phyloP scores from a whole-genome alignment of 2,329 filamentous ascomycete species.

The Aquanectria penicillioides region DNA sequence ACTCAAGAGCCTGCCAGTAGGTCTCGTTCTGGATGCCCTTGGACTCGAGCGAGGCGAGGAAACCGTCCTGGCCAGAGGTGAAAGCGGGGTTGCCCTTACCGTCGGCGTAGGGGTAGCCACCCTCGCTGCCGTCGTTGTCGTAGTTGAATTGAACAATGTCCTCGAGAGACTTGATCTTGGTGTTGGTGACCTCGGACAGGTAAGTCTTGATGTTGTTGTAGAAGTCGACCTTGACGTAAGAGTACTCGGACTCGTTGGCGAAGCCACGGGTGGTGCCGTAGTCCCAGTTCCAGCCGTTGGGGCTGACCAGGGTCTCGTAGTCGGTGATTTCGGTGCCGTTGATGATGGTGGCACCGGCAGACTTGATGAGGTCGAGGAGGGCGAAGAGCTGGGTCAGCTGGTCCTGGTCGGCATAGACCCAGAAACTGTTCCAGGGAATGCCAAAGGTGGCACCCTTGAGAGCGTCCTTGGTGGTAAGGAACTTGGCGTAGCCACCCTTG shows the following conservation, averaged over 20 bases:
- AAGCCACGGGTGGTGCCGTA: constrained; percentile 69
- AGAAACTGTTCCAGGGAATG: constrained; percentile 77
- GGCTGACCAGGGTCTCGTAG: constrained; percentile 69
- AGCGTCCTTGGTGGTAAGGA: constrained; percentile 61
- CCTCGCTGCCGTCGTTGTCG: constrained; percentile 72
- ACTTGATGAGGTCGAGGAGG: constrained; percentile 61
- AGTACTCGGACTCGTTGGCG: constrained; percentile 80
- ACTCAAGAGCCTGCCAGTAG: constrained; percentile 74
- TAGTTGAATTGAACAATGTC: constrained; percentile 74
- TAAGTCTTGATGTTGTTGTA: constrained; percentile 71
- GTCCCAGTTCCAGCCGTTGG: constrained; percentile 79
- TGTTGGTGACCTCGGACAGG: constrained; percentile 70
- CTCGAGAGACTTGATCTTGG: constrained; percentile 65
- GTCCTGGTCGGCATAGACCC: constrained; percentile 66
- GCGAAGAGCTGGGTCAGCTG: constrained; percentile 63
- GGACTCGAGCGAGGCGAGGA: constrained; percentile 70
- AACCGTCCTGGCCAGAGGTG: constrained; percentile 75
- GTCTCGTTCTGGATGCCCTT: constrained; percentile 71
- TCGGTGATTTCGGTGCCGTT: constrained; percentile 76
- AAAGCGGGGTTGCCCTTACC: constrained; percentile 66
- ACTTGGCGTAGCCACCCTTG: constrained; percentile 64
- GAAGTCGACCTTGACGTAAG: constrained; percentile 76
- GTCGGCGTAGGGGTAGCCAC: constrained; percentile 66
- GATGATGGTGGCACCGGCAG: constrained; percentile 72
- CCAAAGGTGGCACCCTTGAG: constrained; percentile 74